Evolutionary conservation across 164 flowering plant genomes (phyloP).

Genomic region (Macadamia integrifolia): DNA sequence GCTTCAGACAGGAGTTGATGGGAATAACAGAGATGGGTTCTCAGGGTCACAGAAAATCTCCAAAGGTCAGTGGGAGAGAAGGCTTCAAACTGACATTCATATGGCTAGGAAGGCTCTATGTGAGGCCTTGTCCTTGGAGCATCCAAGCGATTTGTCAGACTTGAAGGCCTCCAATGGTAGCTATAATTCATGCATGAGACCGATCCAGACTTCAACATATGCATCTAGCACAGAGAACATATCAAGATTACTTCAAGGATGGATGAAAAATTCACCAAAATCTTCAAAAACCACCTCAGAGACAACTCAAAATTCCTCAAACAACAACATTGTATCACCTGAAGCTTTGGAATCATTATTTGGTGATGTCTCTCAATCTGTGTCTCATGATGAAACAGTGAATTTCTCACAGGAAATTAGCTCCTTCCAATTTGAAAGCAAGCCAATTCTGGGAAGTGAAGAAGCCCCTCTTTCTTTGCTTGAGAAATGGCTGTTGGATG

Average conservation of each 20-base stretch:
- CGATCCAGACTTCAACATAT: conserved; percentile 27
- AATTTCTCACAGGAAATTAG: conserved; percentile 16
- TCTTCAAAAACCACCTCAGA: conserved; percentile 15
- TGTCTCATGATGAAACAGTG: conserved; percentile 17
- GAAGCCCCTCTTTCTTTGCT: conserved; percentile 41
- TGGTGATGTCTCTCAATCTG: conserved; percentile 42
- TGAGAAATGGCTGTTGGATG: conserved; percentile 81
- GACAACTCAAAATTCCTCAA: conserved; percentile 11
- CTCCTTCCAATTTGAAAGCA: conserved; percentile 42
- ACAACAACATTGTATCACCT: conserved; percentile 20
- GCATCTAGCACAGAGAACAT: conserved; percentile 78
- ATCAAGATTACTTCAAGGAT: conserved; percentile 54
- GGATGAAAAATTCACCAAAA: conserved; percentile 48
- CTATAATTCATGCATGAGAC: background rate
- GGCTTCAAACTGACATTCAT: conserved; percentile 87
- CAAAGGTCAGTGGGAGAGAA: conserved; percentile 95
- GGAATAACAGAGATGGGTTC: conserved; percentile 22
- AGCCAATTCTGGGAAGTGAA: conserved; percentile 24
- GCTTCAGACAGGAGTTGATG: conserved; percentile 32
- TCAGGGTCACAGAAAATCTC: conserved; percentile 24
- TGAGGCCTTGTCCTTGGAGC: conserved; percentile 74
- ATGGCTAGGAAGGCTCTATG: conserved; percentile 72
- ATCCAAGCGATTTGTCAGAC: conserved; percentile 12
- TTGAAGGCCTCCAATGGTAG: conserved; percentile 7
- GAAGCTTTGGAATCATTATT: conserved; percentile 42